Conservation (phyloP, 495 filamentous ascomycete species). For the Pseudevernia furfuracea region DNA sequence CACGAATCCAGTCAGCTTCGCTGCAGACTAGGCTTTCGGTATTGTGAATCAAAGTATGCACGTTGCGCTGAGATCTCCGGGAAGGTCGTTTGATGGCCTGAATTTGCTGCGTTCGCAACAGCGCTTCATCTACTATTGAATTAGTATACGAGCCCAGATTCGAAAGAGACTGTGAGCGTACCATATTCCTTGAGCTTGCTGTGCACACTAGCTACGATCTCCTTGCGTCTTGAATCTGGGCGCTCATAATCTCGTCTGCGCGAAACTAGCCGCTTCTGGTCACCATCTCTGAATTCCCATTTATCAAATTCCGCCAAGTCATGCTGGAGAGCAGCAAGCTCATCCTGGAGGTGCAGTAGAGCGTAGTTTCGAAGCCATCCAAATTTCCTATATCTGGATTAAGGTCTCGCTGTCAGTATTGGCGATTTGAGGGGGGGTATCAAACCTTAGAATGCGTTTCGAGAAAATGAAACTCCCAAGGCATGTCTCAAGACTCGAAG, state of each 20-base stretch:
- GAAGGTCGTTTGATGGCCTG: constrained; percentile 16
- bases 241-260: constrained; percentile 13
- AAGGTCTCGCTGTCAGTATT: neutral
- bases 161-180: constrained; percentile 31
- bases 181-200: constrained; percentile 61
- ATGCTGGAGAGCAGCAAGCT: constrained; percentile 31
- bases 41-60: constrained; percentile 18
- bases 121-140: constrained; percentile 12
- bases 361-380: constrained; percentile 33
- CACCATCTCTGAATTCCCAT: constrained; percentile 9
- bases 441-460: neutral
- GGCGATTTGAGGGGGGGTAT: neutral
- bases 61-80: constrained; percentile 10
- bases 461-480: neutral
- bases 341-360: constrained; percentile 33
- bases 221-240: constrained; percentile 37
- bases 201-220: constrained; percentile 53
- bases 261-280: constrained; percentile 13
- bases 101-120: constrained; percentile 15
- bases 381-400: constrained; percentile 31
- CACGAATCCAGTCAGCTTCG: constrained; percentile 18
- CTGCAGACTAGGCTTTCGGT: constrained; percentile 9
- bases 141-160: neutral
- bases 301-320: constrained; percentile 30
- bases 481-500: neutral